phyloP scores from a whole-genome alignment of 2,329 filamentous ascomycete genomes.

The Monilinia aucupariae region DNA sequence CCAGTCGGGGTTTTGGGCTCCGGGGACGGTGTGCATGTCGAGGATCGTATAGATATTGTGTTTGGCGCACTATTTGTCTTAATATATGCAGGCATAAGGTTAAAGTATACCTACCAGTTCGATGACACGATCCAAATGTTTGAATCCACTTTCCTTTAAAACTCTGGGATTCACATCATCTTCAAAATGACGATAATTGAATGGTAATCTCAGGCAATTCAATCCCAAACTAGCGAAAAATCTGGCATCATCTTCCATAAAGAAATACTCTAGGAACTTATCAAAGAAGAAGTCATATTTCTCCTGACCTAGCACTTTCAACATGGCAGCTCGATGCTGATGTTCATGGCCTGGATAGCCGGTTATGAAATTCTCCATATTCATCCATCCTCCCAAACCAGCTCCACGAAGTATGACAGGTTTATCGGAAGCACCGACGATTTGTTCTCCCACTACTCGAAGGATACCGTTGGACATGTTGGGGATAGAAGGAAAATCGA shows the following conservation, averaged over 20 bases:
- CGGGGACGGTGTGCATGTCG: conserved; percentile 43
- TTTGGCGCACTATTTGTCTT: conserved; percentile 33
- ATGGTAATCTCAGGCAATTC: conserved; percentile 55
- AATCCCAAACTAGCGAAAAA: conserved; percentile 52
- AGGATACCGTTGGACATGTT: conserved; percentile 33
- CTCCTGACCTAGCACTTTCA: conserved; percentile 48
- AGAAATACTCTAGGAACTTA: conserved; percentile 45
- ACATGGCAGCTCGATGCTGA: conserved; percentile 49
- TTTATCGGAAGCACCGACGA: conserved; percentile 36
- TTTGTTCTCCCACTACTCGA: conserved; percentile 34
- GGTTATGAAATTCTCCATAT: conserved; percentile 59
- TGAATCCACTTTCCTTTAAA: conserved; percentile 45
- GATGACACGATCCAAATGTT: conserved; percentile 45
- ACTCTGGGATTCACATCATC: conserved; percentile 47
- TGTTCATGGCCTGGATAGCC: conserved; percentile 56
- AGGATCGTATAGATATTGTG: conserved; percentile 43
- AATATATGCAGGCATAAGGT: background rate
- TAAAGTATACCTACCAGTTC: conserved; percentile 34
- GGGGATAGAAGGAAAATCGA: background rate
- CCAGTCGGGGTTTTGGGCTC: conserved; percentile 46
- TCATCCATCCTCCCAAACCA: conserved; percentile 41
- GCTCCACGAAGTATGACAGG: conserved; percentile 38
- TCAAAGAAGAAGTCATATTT: conserved; percentile 58
- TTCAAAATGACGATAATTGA: conserved; percentile 55
- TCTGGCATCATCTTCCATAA: conserved; percentile 51